Evolutionary conservation across 352 stramenopile species (phyloP).

Genomic region (Pythium chondricola): DNA sequence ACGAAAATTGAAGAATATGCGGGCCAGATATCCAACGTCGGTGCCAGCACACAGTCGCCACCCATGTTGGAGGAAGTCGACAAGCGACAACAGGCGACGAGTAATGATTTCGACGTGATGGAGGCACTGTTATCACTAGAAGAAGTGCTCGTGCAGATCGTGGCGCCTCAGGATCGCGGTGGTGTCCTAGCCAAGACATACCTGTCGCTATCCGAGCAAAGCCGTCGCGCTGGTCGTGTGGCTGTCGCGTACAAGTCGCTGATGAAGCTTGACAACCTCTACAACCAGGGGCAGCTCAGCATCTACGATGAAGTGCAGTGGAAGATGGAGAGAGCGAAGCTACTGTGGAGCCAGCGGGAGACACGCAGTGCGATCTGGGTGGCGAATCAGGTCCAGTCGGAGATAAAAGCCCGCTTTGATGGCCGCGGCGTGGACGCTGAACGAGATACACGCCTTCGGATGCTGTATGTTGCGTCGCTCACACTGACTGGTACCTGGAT

Average conservation of each 20-base stretch:
- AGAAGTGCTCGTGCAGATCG: slow-evolving; percentile 47
- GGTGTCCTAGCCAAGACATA: slow-evolving; percentile 42
- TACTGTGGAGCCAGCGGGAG: slow-evolving; percentile 75
- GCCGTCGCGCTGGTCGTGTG: slow-evolving; percentile 56
- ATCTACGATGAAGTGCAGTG: slow-evolving; percentile 47
- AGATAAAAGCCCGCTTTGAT: slow-evolving; percentile 29
- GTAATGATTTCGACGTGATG: slow-evolving; percentile 40
- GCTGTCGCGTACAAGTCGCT: slow-evolving; percentile 65
- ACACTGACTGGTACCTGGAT: slow-evolving; percentile 91
- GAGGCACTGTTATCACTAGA: slow-evolving; percentile 58
- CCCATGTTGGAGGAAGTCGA: no score
- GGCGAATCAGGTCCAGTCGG: slow-evolving; percentile 44
- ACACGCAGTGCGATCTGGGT: slow-evolving; percentile 66
- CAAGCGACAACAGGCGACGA: slow-evolving; percentile 18
- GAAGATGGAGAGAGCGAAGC: slow-evolving; percentile 72
- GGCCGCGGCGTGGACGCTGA: slow-evolving; percentile 10
- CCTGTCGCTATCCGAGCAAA: slow-evolving; percentile 42
- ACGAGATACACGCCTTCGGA: slow-evolving; percentile 25
- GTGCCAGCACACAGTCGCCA: no score
- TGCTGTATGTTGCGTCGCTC: slow-evolving; percentile 56
- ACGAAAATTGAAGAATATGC: slow-evolving; percentile 50
- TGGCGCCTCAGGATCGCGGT: slow-evolving; percentile 16
- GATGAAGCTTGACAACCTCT: slow-evolving; percentile 52
- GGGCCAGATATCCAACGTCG: no score
- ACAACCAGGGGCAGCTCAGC: slow-evolving; percentile 24